These are phyloP conservation scores for Lactifluus pinguis DNA, from an alignment of 768 basidiomycete species.

Conservation along the genomic window DNA sequence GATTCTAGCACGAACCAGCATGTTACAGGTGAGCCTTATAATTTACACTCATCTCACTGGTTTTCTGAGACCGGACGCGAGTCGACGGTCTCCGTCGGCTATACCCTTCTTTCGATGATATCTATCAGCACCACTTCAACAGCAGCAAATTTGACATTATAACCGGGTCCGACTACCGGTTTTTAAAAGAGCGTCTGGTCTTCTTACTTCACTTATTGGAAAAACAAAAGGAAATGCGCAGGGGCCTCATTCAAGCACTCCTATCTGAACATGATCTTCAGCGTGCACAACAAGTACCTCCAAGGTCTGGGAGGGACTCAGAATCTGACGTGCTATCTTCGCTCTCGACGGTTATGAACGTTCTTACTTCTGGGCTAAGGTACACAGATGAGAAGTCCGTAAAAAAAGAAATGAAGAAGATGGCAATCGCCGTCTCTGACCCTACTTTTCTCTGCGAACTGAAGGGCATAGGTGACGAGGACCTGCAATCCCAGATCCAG, in stretches of 20 bases:
- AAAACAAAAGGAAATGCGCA: neutral
- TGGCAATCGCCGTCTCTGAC: neutral
- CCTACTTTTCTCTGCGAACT: constrained; percentile 6
- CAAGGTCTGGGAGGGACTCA: neutral
- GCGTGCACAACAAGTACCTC: neutral
- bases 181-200: neutral
- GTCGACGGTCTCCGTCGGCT: neutral
- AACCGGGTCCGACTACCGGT: neutral
- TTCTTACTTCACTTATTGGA: neutral
- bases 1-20: neutral
- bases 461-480: neutral
- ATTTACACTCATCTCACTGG: neutral
- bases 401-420: constrained; percentile 1
- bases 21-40: neutral
- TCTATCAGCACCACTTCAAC: neutral
- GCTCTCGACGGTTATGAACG: fast-evolving
- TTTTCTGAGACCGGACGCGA: neutral
- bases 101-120: neutral
- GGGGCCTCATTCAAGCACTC: neutral
- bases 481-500: neutral
- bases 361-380: neutral
- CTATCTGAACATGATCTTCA: neutral
- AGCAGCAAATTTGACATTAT: neutral
- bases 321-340: neutral
- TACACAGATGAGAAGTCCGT: neutral